Base-by-base conservation (phyloP, 2,329 filamentous ascomycete genomes). In the Diaporthe helianthi region DNA sequence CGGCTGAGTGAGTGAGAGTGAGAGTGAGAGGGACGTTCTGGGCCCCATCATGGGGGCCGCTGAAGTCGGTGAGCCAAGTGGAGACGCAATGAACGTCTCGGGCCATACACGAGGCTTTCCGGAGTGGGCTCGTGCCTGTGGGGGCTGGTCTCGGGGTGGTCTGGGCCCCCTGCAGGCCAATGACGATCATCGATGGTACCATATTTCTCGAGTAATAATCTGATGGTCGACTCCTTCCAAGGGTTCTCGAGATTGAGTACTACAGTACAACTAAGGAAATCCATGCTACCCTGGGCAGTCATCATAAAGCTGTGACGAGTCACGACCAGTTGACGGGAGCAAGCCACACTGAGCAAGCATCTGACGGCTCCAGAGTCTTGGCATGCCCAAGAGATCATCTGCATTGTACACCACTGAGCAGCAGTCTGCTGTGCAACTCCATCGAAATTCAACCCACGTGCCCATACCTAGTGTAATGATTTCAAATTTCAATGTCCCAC, bases 31-130 rank as follows among this genome's bases (percentile, higher is more conserved):
- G 41, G 64, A 47, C 51, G 64, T 58, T 54, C 46, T 61, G 41
- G 46, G 36, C 3, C 41, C n/a, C n/a, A n/a, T n/a, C 61, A 36
- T 65, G 61, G 61, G 47, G 44, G 2, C 36, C 15, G 38, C 12
- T 58, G 65, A 60, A 67, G 65, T 67, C 65, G 65, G 65, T 67
- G 65, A 67, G 65, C 33, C 22, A 38, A 67, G 65, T 67, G 65
- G 65, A 38, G 65, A 41, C 52, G 65, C 24, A 67, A 67, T 67
- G 65, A 54, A 24, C 47, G 24, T 33, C 53, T 67, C 52, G 52
- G 44, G 44, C 65, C 65, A 67, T 31, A 67, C 65, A 67, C 19
- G 52, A 67, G 22, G 52, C 52, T 67, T 67, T 58, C 41, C 41
- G 52, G n/a, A 55, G 65, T 58, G 65, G 65, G 41, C 46, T 58